Conservation (phyloP, 805 yeast genomes). For the Cyberlindnera xylosilytica region DNA sequence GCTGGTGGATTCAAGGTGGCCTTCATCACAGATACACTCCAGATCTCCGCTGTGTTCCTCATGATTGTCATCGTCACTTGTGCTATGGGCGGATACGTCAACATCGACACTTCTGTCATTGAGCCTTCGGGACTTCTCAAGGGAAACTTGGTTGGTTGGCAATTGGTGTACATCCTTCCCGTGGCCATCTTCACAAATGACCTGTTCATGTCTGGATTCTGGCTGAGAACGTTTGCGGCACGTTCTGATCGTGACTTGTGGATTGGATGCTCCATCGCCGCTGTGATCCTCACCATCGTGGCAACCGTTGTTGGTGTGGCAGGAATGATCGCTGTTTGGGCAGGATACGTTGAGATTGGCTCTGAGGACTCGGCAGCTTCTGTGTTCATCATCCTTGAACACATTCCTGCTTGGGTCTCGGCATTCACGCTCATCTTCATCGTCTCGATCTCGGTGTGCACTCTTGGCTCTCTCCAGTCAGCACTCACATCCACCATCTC, state of each 20-base stretch:
- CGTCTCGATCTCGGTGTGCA: slow-evolving; percentile 76
- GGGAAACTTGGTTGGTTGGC: slow-evolving; percentile 80
- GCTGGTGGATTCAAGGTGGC: slow-evolving; percentile 89
- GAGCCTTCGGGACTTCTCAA: slow-evolving; percentile 64
- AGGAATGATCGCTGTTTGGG: slow-evolving; percentile 90
- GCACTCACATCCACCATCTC: slow-evolving; percentile 87
- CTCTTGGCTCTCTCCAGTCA: slow-evolving; percentile 85
- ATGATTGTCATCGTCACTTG: slow-evolving; percentile 67
- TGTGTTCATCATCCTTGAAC: slow-evolving; percentile 64
- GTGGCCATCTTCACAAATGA: slow-evolving; percentile 90
- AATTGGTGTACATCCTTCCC: slow-evolving; percentile 75
- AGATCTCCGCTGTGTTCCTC: slow-evolving; percentile 69
- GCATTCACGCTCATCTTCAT: slow-evolving; percentile 79
- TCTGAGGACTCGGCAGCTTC: slow-evolving; percentile 58
- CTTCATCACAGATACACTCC: slow-evolving; percentile 82
- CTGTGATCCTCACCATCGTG: slow-evolving; percentile 58
- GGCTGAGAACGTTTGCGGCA: slow-evolving; percentile 93
- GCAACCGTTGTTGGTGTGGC: slow-evolving; percentile 75
- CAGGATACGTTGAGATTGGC: slow-evolving; percentile 53
- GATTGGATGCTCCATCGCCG: slow-evolving; percentile 75
- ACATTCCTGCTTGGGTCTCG: slow-evolving; percentile 82
- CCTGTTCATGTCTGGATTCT: slow-evolving; percentile 86
- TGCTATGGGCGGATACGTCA: slow-evolving; percentile 73
- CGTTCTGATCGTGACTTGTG: slow-evolving; percentile 68
- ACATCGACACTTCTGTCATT: slow-evolving; percentile 55